These are phyloP conservation scores for Trichoderma virens DNA, from an alignment of 495 filamentous ascomycete species.

Conservation along the genomic window DNA sequence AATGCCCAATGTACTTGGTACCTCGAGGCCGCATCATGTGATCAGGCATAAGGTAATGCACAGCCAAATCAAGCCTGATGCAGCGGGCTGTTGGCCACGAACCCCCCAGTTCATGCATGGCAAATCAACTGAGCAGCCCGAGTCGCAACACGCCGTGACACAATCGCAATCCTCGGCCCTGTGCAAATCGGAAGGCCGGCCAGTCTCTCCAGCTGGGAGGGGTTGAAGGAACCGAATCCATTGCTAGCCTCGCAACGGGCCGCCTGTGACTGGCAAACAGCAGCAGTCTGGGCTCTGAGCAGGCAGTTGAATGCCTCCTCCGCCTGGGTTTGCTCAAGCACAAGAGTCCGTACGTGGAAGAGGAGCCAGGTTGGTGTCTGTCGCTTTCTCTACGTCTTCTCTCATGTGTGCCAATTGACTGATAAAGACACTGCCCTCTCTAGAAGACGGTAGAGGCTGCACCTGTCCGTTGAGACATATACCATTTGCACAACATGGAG, in stretches of 20 bases:
- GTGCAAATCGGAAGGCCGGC: not conserved
- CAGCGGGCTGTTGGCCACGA: not conserved
- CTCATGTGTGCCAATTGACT: not conserved
- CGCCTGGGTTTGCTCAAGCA: too few species aligned
- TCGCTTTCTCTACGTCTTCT: too few species aligned
- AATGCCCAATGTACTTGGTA: too few species aligned
- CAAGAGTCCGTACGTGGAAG: not conserved
- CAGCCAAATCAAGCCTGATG: conserved; percentile 4
- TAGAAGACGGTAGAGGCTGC: too few species aligned
- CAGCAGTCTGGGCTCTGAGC: too few species aligned
- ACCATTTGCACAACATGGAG: conserved; percentile 26
- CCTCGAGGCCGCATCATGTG: not conserved
- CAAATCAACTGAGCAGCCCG: not conserved
- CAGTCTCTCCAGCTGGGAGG: not conserved
- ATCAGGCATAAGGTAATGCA: not conserved
- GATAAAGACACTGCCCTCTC: not conserved
- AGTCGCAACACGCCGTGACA: not conserved
- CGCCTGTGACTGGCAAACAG: not conserved
- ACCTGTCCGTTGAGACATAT: not conserved
- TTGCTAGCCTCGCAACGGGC: not conserved
- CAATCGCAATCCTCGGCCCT: not conserved
- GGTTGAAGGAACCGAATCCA: not conserved
- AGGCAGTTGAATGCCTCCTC: not conserved
- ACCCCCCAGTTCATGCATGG: not conserved
- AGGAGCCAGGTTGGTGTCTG: not conserved